A percentile compares a stretch with the other conserved stretches of the same genome.
These are phyloP conservation scores for Suhomyces pyralidae DNA, from an alignment of 805 yeast genomes.

Conservation along the genomic window DNA sequence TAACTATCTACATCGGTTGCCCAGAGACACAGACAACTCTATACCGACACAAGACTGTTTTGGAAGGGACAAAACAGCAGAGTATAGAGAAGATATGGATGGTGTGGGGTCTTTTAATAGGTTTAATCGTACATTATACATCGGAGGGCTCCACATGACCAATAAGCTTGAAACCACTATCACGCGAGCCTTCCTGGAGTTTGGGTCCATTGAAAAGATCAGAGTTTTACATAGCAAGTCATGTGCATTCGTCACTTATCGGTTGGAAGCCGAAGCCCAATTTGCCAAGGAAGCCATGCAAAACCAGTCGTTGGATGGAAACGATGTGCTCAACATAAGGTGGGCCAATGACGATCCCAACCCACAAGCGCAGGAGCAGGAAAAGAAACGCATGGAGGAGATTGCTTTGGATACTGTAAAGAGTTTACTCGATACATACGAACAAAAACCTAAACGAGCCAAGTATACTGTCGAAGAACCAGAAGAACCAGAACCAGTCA, in stretches of 20 bases:
- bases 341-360: slow-evolving; percentile 94
- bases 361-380: slow-evolving; percentile 56
- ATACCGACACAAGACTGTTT: slow-evolving; percentile 79
- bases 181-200: slow-evolving; percentile 55
- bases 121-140: slow-evolving; percentile 71
- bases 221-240: slow-evolving; percentile 58
- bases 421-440: slow-evolving; percentile 34
- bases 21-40: slow-evolving; percentile 54
- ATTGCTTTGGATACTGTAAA: slow-evolving; percentile 53
- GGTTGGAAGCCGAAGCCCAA: slow-evolving; percentile 73
- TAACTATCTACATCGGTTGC: slow-evolving; percentile 73
- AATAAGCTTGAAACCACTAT: slow-evolving; percentile 34
- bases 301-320: slow-evolving; percentile 59
- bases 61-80: slow-evolving; percentile 82
- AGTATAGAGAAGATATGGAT: slow-evolving; percentile 87
- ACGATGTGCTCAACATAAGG: slow-evolving; percentile 64
- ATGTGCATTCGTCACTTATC: slow-evolving; percentile 77
- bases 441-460: slow-evolving; percentile 15
- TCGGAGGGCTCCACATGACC: slow-evolving; percentile 55
- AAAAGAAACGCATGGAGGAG: slow-evolving; percentile 48
- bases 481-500: slow-evolving; percentile 4
- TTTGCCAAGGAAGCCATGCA: slow-evolving; percentile 96
- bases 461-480: slow-evolving; percentile 20
- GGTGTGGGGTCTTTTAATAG: slow-evolving; percentile 82
- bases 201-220: slow-evolving; percentile 72